Conservation (phyloP, 1,284 basidiomycete species). For the Ceratobasidium sp. region DNA sequence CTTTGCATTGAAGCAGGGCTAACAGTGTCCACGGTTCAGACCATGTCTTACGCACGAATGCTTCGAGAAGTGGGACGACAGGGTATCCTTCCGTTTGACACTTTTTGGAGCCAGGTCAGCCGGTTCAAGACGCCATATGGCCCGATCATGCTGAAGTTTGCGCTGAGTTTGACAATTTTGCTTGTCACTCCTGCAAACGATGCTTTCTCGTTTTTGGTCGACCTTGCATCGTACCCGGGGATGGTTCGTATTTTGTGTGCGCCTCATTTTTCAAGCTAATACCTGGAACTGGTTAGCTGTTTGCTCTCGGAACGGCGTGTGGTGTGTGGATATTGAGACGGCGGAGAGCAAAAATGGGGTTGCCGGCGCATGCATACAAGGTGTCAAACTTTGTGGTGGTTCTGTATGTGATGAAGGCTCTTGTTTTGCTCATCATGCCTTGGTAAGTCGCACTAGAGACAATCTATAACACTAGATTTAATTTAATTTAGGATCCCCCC, state of each 20-base stretch:
- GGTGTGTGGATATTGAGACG: constrained; percentile 57
- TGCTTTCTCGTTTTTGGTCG: constrained; percentile 59
- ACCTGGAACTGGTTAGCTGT: constrained; percentile 50
- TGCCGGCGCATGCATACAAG: constrained; percentile 54
- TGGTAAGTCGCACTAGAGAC: constrained; percentile 53
- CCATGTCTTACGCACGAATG: constrained; percentile 54
- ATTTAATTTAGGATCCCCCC: constrained; percentile 52
- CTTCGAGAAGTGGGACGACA: constrained; percentile 52
- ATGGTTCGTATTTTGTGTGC: constrained; percentile 47
- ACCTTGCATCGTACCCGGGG: constrained; percentile 49
- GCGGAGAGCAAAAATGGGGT: constrained; percentile 50
- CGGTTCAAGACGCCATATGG: constrained; percentile 53
- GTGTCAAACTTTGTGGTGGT: constrained; percentile 54
- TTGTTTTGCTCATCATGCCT: constrained; percentile 59
- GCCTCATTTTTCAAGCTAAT: neutral
- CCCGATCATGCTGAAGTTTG: constrained; percentile 58
- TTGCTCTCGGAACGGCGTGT: constrained; percentile 54
- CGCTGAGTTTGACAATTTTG: constrained; percentile 61
- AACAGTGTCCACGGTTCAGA: constrained; percentile 39
- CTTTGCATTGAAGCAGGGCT: constrained; percentile 36
- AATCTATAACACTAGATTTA: neutral
- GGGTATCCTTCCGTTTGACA: constrained; percentile 52
- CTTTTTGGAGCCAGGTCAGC: constrained; percentile 50
- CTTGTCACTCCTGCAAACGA: constrained; percentile 62
- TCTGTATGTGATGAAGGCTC: constrained; percentile 54